Conservation (phyloP, 2,329 filamentous ascomycete genomes). For the Chaetothyriales sp. region DNA sequence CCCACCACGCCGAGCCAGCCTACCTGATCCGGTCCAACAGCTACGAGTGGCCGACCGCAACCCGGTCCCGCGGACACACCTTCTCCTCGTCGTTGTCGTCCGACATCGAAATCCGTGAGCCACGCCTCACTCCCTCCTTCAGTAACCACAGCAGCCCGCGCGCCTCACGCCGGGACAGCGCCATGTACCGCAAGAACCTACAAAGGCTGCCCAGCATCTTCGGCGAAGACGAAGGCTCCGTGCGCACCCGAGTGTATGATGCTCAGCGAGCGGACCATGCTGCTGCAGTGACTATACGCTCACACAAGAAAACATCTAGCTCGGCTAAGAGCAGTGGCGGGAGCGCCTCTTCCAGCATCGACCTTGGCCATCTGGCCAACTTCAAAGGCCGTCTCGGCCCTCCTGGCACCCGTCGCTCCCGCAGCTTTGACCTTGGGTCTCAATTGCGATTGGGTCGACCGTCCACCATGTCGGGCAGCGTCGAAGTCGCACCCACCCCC, state of each 20-base stretch:
- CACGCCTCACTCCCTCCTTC: slow-evolving; percentile 19
- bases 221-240: slow-evolving; percentile 25
- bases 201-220: slow-evolving; percentile 50
- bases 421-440: slow-evolving; percentile 31
- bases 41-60: slow-evolving; percentile 17
- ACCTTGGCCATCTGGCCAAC: slow-evolving; percentile 39
- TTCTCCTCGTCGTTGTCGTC: slow-evolving; percentile 46
- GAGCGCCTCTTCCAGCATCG: slow-evolving; percentile 63
- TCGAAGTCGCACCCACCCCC: slow-evolving; percentile 74
- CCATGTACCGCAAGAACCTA: slow-evolving; percentile 21
- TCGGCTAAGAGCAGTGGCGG: slow-evolving; percentile 51
- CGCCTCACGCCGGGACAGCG: slow-evolving; percentile 18
- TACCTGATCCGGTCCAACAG: slow-evolving; percentile 12
- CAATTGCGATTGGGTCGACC: slow-evolving; percentile 17
- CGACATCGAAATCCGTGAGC: slow-evolving; percentile 30
- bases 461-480: neutral
- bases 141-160: slow-evolving; percentile 1
- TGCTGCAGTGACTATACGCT: slow-evolving; percentile 16
- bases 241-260: slow-evolving; percentile 24
- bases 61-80: slow-evolving; percentile 41
- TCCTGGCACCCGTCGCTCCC: slow-evolving; percentile 25
- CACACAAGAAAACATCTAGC: slow-evolving; percentile 31
- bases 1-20: slow-evolving; percentile 18
- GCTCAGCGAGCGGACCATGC: slow-evolving; percentile 18
- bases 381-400: slow-evolving; percentile 10